These are phyloP conservation scores for Exserohilum rostratum DNA, from an alignment of 2,329 filamentous ascomycete genomes.

Conservation along the genomic window DNA sequence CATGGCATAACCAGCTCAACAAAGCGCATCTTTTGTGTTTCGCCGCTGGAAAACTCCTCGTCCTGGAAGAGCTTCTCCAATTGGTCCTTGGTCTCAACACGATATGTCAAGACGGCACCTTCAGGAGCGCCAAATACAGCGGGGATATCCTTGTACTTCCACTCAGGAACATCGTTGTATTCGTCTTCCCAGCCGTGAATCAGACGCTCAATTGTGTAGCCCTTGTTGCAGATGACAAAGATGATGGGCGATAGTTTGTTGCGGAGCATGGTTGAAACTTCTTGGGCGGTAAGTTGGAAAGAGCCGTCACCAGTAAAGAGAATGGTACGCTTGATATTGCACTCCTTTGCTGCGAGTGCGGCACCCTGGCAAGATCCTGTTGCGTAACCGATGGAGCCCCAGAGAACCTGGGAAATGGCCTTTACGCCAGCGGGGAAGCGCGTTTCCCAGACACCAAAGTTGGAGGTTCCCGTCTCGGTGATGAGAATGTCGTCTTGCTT, in stretches of 20 bases:
- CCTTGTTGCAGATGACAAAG: slow-evolving; percentile 86
- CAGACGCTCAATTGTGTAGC: slow-evolving; percentile 86
- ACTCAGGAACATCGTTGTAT: slow-evolving; percentile 82
- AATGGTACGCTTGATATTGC: slow-evolving; percentile 68
- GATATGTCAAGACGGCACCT: slow-evolving; percentile 66
- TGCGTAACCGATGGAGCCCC: slow-evolving; percentile 70
- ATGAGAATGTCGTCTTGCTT: slow-evolving; percentile 76
- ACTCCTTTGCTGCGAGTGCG: slow-evolving; percentile 75
- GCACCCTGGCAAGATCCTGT: slow-evolving; percentile 70
- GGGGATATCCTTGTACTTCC: slow-evolving; percentile 74
- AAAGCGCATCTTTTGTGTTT: slow-evolving; percentile 64
- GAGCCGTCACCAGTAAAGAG: slow-evolving; percentile 90
- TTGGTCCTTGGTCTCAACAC: slow-evolving; percentile 72
- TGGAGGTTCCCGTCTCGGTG: slow-evolving; percentile 86
- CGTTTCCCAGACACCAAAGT: slow-evolving; percentile 88
- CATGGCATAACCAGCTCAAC: slow-evolving; percentile 83
- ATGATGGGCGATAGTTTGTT: slow-evolving; percentile 77
- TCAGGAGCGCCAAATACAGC: slow-evolving; percentile 69
- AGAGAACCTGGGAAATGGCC: slow-evolving; percentile 79
- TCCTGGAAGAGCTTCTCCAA: slow-evolving; percentile 70
- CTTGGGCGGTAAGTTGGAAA: slow-evolving; percentile 83
- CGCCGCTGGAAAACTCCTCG: slow-evolving; percentile 60
- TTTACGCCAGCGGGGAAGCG: slow-evolving; percentile 79
- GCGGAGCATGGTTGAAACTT: slow-evolving; percentile 82
- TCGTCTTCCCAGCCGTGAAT: slow-evolving; percentile 81